Evolutionary conservation across 2,329 filamentous ascomycete genomes (phyloP).

Genomic region (Fusarium sp.): DNA sequence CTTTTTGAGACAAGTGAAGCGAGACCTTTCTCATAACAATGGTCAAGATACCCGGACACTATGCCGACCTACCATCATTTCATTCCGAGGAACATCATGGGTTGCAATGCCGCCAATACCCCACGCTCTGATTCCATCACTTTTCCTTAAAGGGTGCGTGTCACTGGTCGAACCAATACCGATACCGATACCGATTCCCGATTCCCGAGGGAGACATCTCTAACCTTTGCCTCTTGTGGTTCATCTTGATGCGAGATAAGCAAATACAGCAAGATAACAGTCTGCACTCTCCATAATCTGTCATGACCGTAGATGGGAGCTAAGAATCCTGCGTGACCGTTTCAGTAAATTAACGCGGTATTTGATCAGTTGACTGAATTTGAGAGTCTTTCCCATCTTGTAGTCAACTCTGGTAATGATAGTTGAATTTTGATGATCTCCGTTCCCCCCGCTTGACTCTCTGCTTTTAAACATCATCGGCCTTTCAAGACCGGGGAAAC

Average conservation of each 20-base stretch:
- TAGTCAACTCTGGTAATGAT: neutral
- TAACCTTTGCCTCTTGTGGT: slow-evolving; percentile 21
- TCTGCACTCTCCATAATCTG: neutral
- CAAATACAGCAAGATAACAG: slow-evolving; percentile 4
- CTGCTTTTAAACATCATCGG: slow-evolving; percentile 11
- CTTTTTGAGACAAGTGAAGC: slow-evolving; percentile 40
- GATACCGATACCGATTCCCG: slow-evolving; percentile 32
- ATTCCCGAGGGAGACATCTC: slow-evolving; percentile 35
- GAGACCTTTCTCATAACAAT: slow-evolving; percentile 12
- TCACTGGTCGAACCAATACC: slow-evolving; percentile 21
- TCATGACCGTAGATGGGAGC: neutral
- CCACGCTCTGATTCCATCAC: slow-evolving; percentile 13
- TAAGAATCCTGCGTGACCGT: neutral
- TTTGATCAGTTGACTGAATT: neutral
- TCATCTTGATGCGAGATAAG: slow-evolving; percentile 17
- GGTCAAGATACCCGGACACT: slow-evolving; percentile 40
- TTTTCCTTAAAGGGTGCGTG: slow-evolving; percentile 4
- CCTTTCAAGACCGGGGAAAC: slow-evolving; percentile 3
- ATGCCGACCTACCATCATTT: slow-evolving; percentile 37
- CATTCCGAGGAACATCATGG: slow-evolving; percentile 25
- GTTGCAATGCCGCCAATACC: neutral
- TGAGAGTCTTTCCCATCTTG: neutral
- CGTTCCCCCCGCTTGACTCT: neutral
- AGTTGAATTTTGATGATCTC: neutral
- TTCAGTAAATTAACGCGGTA: neutral